Evolutionary conservation across 2,329 filamentous ascomycete species (phyloP).

Genomic region (Ramichloridium luteum): DNA sequence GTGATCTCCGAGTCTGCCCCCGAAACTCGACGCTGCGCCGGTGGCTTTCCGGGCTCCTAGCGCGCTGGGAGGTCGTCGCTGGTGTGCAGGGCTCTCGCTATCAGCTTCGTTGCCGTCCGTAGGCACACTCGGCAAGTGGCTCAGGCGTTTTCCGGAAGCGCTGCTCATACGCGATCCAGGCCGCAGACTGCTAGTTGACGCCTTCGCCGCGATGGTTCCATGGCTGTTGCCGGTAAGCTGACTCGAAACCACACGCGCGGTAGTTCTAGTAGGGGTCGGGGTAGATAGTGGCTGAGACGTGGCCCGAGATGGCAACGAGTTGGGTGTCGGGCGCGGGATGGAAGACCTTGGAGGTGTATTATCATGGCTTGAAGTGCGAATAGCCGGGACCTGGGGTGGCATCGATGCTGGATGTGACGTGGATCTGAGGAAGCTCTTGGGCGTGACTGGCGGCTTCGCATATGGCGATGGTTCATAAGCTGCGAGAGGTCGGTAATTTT

Average conservation of each 20-base stretch:
- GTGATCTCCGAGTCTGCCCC: too few species aligned
- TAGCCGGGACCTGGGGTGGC: neutral
- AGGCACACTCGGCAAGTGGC: conserved; percentile 3
- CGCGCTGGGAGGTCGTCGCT: conserved; percentile 12
- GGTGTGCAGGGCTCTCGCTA: conserved; percentile 14
- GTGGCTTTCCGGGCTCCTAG: too few species aligned
- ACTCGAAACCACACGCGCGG: neutral
- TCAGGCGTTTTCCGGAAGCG: conserved; percentile 3
- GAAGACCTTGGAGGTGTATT: conserved; percentile 1
- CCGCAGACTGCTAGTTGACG: neutral
- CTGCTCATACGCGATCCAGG: neutral
- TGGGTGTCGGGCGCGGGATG: neutral
- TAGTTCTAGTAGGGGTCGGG: neutral
- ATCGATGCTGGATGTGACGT: conserved; percentile 3
- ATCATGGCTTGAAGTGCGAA: neutral
- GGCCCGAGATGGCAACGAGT: neutral
- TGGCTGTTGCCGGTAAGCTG: neutral
- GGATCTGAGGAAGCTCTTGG: conserved; percentile 19
- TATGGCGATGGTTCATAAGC: conserved; percentile 24
- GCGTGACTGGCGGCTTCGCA: conserved; percentile 21
- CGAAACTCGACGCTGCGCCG: too few species aligned
- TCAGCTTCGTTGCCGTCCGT: conserved; percentile 22
- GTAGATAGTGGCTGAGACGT: neutral
- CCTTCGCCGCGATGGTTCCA: neutral
- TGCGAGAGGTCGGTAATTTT: conserved; percentile 23